Conservation (phyloP, 352 stramenopile species). For the Phytophthora fragariae region DNA sequence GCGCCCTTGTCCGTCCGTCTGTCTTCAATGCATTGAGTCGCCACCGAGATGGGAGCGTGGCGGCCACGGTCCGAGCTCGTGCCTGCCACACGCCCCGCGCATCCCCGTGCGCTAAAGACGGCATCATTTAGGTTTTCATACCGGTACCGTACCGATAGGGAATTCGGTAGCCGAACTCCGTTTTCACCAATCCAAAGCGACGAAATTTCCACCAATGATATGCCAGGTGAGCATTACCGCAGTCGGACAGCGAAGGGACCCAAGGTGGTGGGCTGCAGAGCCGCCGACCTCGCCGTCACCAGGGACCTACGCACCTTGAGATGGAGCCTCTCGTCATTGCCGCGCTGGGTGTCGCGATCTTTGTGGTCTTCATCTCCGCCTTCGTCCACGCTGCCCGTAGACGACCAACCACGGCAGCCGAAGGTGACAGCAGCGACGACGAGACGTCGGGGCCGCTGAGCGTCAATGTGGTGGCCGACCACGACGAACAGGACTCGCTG, state of each 20-base stretch:
- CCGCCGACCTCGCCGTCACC: not conserved
- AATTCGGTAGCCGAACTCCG: too few relatives aligned
- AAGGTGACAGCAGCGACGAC: slow-evolving; percentile 38
- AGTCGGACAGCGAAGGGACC: not conserved
- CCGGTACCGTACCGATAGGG: too few relatives aligned
- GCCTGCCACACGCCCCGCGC: not conserved
- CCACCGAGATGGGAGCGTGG: not conserved
- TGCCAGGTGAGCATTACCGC: not conserved
- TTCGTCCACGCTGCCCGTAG: slow-evolving; percentile 9
- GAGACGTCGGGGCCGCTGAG: slow-evolving; percentile 26
- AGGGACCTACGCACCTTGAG: not conserved
- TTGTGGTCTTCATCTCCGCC: slow-evolving; percentile 16
- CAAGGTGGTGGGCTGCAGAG: not conserved
- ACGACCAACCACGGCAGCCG: not conserved
- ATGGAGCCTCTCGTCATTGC: slow-evolving; percentile 20
- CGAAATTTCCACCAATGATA: not conserved
- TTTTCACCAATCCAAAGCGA: not conserved
- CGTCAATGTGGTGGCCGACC: slow-evolving; percentile 29
- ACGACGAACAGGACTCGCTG: slow-evolving; percentile 37
- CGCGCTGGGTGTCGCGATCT: slow-evolving; percentile 5
- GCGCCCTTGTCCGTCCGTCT: slow-evolving; percentile 20
- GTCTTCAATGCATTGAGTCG: not conserved
- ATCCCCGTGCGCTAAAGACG: not conserved
- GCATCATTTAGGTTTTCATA: not conserved
- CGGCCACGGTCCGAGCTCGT: not conserved